Percentiles rank a stretch among this genome's conserved stretches.
These are phyloP conservation scores for Candida qinlingensis DNA, from an alignment of 805 yeast genomes.

Conservation along the genomic window DNA sequence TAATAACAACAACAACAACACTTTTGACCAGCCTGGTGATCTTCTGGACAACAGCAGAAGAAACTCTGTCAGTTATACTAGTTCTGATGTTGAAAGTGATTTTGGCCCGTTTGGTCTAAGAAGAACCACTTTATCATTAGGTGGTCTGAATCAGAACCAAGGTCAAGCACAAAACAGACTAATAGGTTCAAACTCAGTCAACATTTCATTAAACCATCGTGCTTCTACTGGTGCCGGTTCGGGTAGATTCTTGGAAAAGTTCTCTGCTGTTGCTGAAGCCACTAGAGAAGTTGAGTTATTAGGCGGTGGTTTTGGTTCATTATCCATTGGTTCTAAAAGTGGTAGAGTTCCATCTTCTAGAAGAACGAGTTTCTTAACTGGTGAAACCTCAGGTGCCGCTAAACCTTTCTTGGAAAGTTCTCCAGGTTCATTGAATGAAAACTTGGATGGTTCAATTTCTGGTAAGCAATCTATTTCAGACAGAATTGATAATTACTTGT, in stretches of 20 bases:
- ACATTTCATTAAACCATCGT: constrained; percentile 35
- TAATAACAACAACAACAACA: constrained; percentile 6
- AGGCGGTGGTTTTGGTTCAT: constrained; percentile 37
- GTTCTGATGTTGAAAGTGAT: constrained; percentile 37
- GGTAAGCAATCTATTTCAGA: constrained; percentile 34
- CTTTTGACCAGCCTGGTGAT: constrained; percentile 10
- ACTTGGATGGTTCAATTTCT: constrained; percentile 17
- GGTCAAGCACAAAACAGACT: constrained; percentile 24
- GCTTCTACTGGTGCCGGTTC: constrained; percentile 21
- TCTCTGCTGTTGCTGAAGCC: constrained; percentile 61
- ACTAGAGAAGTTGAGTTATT: constrained; percentile 58
- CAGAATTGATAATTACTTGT: constrained; percentile 50
- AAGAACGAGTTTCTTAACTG: constrained; percentile 46
- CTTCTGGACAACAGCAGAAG: constrained; percentile 26
- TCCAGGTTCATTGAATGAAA: constrained; percentile 26
- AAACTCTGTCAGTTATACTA: constrained; percentile 29
- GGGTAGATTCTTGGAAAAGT: constrained; percentile 53
- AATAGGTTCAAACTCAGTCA: constrained; percentile 58
- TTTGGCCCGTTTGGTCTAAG: constrained; percentile 40
- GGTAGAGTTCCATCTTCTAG: constrained; percentile 38
- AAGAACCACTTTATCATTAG: constrained; percentile 41
- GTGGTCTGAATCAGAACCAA: constrained; percentile 22
- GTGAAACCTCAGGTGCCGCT: constrained; percentile 24
- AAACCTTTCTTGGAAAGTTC: constrained; percentile 23
- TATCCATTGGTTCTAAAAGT: constrained; percentile 29